Percentiles rank a stretch among this genome's conserved stretches.
These are phyloP conservation scores for Coemansia sp. DNA, from an alignment of 192 early-diverging fungal genomes.

Conservation along the genomic window DNA sequence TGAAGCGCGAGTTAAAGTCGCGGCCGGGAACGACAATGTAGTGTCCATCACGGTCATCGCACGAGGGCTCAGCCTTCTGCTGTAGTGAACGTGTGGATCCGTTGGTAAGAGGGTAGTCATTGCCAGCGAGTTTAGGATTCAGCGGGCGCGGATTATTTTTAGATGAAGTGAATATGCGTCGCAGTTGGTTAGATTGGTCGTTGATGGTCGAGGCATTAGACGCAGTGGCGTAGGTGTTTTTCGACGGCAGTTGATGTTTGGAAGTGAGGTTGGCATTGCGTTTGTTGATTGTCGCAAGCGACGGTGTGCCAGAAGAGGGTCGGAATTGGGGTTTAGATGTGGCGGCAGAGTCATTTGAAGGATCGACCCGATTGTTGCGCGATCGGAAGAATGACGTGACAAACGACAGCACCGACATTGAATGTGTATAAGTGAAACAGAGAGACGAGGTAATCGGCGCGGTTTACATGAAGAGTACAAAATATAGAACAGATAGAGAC, in stretches of 20 bases:
- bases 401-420: slow-evolving; percentile 57
- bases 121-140: slow-evolving; percentile 25
- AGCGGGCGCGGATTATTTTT: slow-evolving; percentile 40
- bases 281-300: slow-evolving; percentile 23
- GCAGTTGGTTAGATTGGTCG: slow-evolving; percentile 42
- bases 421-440: not conserved
- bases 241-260: slow-evolving; percentile 14
- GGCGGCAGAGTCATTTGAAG: slow-evolving; percentile 16
- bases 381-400: slow-evolving; percentile 56
- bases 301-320: slow-evolving; percentile 18
- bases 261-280: slow-evolving; percentile 1
- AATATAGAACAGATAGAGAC: not conserved
- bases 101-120: not conserved
- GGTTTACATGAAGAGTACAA: slow-evolving; percentile 1
- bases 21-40: slow-evolving; percentile 79
- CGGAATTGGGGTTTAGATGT: slow-evolving; percentile 28
- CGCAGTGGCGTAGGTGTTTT: slow-evolving; percentile 1
- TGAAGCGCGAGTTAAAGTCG: slow-evolving; percentile 80
- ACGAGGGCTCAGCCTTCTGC: slow-evolving; percentile 59
- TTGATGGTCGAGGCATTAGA: slow-evolving; percentile 6
- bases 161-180: slow-evolving; percentile 37
- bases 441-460: not conserved
- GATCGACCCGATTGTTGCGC: slow-evolving; percentile 36
- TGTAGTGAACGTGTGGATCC: slow-evolving; percentile 27
- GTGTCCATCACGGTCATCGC: slow-evolving; percentile 94